phyloP scores from a whole-genome alignment of 371 early-diverging fungal species.

The Dinochytrium kinnereticum region DNA sequence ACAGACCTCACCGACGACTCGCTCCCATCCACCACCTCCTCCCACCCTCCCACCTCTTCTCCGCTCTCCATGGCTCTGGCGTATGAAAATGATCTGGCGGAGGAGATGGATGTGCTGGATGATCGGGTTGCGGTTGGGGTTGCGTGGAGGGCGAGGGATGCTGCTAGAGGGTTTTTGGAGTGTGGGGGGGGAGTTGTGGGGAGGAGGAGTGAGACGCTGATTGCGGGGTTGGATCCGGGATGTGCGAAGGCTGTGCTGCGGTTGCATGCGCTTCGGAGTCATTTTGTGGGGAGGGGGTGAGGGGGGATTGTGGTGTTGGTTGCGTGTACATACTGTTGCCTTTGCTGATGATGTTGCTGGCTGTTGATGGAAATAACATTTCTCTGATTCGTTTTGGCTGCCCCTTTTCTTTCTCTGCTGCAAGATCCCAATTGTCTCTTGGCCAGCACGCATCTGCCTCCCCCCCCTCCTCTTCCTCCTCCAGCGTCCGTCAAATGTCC shows the following conservation, averaged over 20 bases:
- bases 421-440: no score
- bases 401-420: no score
- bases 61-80: not conserved
- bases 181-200: not conserved
- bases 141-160: slow-evolving; percentile 7
- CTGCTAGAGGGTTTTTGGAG: not conserved
- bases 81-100: not conserved
- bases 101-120: not conserved
- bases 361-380: no score
- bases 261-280: no score
- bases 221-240: slow-evolving; percentile 6
- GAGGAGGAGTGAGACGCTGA: not conserved
- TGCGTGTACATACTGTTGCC: no score
- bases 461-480: no score
- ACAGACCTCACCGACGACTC: not conserved
- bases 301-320: no score
- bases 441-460: no score
- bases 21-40: not conserved
- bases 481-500: no score
- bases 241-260: slow-evolving; percentile 7
- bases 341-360: no score
- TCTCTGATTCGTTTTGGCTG: no score
- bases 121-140: not conserved
- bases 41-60: not conserved
- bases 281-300: no score